A percentile compares a stretch with the other conserved stretches of the same genome.
Evolutionary conservation across 371 early-diverging fungal species (phyloP).

Genomic region (Nematocida displodere): DNA sequence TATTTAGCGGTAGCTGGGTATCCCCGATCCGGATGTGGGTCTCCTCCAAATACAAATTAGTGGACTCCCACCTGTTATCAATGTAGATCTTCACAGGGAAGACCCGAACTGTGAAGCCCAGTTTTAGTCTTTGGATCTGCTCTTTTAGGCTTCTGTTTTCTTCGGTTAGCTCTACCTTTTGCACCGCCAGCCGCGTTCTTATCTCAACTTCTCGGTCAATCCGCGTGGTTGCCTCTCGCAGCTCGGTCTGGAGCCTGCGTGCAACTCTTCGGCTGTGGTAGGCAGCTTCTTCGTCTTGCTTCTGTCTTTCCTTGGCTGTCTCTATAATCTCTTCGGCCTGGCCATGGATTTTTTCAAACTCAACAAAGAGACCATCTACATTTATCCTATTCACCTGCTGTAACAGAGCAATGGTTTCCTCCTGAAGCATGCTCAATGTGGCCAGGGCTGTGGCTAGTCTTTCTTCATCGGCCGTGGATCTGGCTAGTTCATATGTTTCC

Average conservation of each 20-base stretch:
- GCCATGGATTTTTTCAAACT: too few relatives aligned
- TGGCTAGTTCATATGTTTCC: too few relatives aligned
- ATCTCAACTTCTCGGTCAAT: slow-evolving; percentile 35
- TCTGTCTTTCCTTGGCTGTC: not conserved
- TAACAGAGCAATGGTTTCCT: too few relatives aligned
- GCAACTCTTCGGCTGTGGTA: slow-evolving; percentile 7
- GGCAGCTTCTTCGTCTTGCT: not conserved
- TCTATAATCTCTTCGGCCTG: too few relatives aligned
- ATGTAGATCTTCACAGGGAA: slow-evolving; percentile 33
- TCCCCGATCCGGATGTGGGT: slow-evolving; percentile 35
- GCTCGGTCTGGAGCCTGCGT: slow-evolving; percentile 28
- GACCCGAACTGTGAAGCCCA: slow-evolving; percentile 5
- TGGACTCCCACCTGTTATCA: slow-evolving; percentile 21
- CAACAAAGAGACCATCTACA: too few relatives aligned
- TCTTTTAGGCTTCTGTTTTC: slow-evolving; percentile 38
- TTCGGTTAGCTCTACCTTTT: not conserved
- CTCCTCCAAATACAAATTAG: slow-evolving; percentile 14
- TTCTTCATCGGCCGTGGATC: too few relatives aligned
- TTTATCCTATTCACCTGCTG: too few relatives aligned
- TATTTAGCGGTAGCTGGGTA: slow-evolving; percentile 38
- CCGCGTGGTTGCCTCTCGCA: slow-evolving; percentile 12
- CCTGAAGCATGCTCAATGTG: too few relatives aligned
- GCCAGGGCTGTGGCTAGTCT: too few relatives aligned
- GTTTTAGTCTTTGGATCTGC: slow-evolving; percentile 36
- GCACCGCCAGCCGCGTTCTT: not conserved